Base-by-base conservation (phyloP, 805 yeast species). In the Naumovozyma castellii region DNA sequence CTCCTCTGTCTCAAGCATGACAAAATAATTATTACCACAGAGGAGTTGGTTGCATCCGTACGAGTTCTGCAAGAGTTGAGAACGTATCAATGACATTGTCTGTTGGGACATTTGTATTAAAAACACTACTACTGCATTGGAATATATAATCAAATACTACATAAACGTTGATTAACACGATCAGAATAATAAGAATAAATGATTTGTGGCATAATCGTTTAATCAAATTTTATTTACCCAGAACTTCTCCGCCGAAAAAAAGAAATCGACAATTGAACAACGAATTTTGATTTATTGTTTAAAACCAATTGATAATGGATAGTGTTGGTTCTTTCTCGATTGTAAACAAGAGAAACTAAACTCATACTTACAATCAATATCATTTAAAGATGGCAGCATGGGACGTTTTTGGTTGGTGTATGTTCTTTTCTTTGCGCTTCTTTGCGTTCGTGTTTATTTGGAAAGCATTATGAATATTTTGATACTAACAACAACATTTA, bases 321-420 rank as follows among this genome's bases (percentile, higher is more conserved):
- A n/a, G n/a, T n/a, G n/a, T n/a, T n/a, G n/a, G n/a, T n/a, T n/a
- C n/a, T n/a, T n/a, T n/a, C n/a, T n/a, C n/a, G n/a, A n/a, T n/a
- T n/a, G n/a, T n/a, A n/a, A n/a, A n/a, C n/a, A n/a, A n/a, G n/a
- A n/a, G n/a, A 22, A 22, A 6, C 10, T 22, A 6, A 10, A 22
- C 27, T 22, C 10, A 22, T 22, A 22, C 9, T 22, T 6, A 22
- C 6, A 6, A 22, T 22, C 27, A 22, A 22, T 29, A 29, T 8
- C 5, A 29, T 13, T 29, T 12, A 22, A 37, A 31, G 35, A 51
- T 48, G 54, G 50, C 44, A 25, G 51, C 52, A 42, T 59, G 59
- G 61, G 62, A 59, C 48, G 39, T 55, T 41, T 57, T 58, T 50
- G 62, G 62, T 46, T 59, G 61, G 61, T 57, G 60, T 57, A 51